phyloP scores from a whole-genome alignment of 345 rosid genomes.

The Combretum micranthum region DNA sequence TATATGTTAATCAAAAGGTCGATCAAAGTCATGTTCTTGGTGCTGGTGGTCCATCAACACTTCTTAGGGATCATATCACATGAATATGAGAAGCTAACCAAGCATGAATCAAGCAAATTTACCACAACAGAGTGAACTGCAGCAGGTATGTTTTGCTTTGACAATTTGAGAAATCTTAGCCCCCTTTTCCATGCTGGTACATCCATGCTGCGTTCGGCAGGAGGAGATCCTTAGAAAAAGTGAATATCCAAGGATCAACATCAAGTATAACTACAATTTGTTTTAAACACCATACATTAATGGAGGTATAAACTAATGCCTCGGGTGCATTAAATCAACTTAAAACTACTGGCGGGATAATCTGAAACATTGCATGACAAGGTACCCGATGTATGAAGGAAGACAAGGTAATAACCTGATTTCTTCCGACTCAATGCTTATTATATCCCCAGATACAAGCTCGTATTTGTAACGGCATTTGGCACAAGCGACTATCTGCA shows the following conservation, averaged over 20 bases:
- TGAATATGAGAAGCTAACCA: not conserved
- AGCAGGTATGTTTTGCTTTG: constrained; percentile 62
- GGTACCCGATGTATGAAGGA: constrained; percentile 1
- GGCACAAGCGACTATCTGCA: constrained; percentile 80
- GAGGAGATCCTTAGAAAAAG: constrained; percentile 98
- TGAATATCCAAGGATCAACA: constrained; percentile 93
- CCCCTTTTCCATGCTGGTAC: constrained; percentile 89
- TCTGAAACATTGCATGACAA: not conserved
- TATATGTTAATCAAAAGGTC: too few relatives aligned
- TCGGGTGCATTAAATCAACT: too few relatives aligned
- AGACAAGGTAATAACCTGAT: constrained; percentile 52
- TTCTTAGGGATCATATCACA: not conserved
- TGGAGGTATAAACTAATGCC: not conserved
- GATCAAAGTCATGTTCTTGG: too few relatives aligned
- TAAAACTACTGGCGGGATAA: not conserved
- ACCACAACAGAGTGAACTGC: constrained; percentile 95
- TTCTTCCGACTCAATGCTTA: constrained; percentile 75
- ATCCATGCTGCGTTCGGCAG: constrained; percentile 99
- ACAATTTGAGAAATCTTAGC: constrained; percentile 64
- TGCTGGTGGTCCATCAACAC: too few relatives aligned
- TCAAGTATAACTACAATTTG: constrained; percentile 30
- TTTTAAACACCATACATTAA: constrained; percentile 2
- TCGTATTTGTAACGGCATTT: constrained; percentile 88
- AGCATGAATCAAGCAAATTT: constrained; percentile 12
- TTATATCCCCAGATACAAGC: constrained; percentile 89